Conservation (phyloP, 768 basidiomycete genomes). For the Xanthoconium stramineum region DNA sequence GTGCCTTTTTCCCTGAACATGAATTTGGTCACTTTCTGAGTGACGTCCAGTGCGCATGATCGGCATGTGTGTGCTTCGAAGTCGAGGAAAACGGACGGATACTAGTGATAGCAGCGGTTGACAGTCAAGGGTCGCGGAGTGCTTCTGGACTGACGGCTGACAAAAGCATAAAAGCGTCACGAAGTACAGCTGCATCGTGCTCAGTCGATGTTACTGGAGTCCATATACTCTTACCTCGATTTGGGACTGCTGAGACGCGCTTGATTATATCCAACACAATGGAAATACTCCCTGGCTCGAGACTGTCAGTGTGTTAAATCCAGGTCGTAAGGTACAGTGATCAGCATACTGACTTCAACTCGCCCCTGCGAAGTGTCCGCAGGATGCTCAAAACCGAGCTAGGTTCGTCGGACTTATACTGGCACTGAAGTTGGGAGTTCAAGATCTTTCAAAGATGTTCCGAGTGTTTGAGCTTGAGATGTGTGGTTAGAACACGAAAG, state of each 20-base stretch:
- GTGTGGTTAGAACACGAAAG: constrained; percentile 3
- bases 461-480: constrained; percentile 24
- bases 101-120: constrained; percentile 35
- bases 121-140: constrained; percentile 15
- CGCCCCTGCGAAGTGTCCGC: constrained; percentile 22
- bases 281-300: constrained; percentile 18
- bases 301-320: constrained; percentile 16
- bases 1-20: constrained; percentile 15
- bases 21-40: background rate
- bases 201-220: constrained; percentile 13
- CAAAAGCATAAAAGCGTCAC: constrained; percentile 34
- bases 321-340: background rate
- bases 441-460: constrained; percentile 19
- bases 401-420: constrained; percentile 7
- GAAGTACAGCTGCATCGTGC: constrained; percentile 27
- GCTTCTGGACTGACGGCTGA: constrained; percentile 21
- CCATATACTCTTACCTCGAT: constrained; percentile 21
- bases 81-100: constrained; percentile 51
- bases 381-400: constrained; percentile 12
- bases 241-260: constrained; percentile 18
- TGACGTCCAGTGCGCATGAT: constrained; percentile 41
- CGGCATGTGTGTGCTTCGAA: constrained; percentile 26
- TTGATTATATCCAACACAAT: constrained; percentile 28
- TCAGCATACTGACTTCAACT: constrained; percentile 20
- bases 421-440: constrained; percentile 21